Conservation (phyloP, 2,329 filamentous ascomycete species). For the Pseudopithomyces maydicus region DNA sequence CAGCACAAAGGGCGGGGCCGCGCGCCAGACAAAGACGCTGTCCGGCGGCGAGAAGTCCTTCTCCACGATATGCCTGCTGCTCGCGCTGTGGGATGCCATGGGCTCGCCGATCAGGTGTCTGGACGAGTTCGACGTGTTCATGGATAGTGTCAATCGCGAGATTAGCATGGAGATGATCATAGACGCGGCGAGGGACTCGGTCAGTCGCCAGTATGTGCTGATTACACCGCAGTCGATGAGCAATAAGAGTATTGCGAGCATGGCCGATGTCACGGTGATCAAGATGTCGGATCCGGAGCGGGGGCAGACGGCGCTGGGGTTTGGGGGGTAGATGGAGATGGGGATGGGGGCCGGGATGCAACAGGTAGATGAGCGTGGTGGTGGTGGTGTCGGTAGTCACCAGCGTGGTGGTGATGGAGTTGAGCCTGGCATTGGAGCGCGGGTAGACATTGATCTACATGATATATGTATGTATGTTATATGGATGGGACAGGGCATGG, state of each 20-base stretch:
- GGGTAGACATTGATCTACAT: slow-evolving; percentile 61
- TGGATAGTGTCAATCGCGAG: slow-evolving; percentile 95
- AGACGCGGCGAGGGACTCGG: slow-evolving; percentile 78
- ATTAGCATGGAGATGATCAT: slow-evolving; percentile 96
- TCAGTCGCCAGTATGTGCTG: slow-evolving; percentile 93
- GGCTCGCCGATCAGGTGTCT: slow-evolving; percentile 92
- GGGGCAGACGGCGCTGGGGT: slow-evolving; percentile 52
- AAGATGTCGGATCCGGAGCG: slow-evolving; percentile 59
- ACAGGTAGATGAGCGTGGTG: neutral
- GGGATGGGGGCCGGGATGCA: neutral
- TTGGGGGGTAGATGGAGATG: slow-evolving; percentile 9
- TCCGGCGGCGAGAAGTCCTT: slow-evolving; percentile 98
- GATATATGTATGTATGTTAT: neutral
- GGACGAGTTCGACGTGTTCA: slow-evolving; percentile 99
- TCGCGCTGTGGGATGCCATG: slow-evolving; percentile 98
- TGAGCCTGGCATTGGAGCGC: neutral
- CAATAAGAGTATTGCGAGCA: slow-evolving; percentile 56
- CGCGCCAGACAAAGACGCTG: slow-evolving; percentile 86
- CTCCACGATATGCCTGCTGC: slow-evolving; percentile 89
- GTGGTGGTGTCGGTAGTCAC: neutral
- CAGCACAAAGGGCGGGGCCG: slow-evolving; percentile 69
- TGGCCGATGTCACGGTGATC: slow-evolving; percentile 77
- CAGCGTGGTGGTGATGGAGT: neutral
- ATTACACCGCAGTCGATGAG: slow-evolving; percentile 90
- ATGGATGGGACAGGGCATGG: neutral